phyloP scores from a whole-genome alignment of 2,329 filamentous ascomycete species.

The Pestalotiopsis sp. region DNA sequence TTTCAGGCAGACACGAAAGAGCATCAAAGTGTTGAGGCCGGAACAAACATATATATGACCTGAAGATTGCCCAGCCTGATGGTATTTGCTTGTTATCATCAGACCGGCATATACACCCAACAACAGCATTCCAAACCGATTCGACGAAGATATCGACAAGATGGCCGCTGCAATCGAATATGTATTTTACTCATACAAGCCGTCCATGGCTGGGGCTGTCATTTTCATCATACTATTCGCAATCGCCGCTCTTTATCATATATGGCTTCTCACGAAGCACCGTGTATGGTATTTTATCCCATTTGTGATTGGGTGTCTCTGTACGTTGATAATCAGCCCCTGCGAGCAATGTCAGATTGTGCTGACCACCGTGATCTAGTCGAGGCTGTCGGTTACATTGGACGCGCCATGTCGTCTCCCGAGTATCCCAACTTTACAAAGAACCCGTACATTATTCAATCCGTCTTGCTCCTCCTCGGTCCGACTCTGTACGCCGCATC shows the following conservation, averaged over 20 bases:
- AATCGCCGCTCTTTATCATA: slow-evolving; percentile 36
- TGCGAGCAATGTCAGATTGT: neutral
- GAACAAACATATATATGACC: neutral
- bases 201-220: slow-evolving; percentile 18
- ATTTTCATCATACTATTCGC: slow-evolving; percentile 42
- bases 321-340: slow-evolving; percentile 31
- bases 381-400: slow-evolving; percentile 54
- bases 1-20: neutral
- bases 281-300: slow-evolving; percentile 53
- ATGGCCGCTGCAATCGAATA: slow-evolving; percentile 1
- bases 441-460: slow-evolving; percentile 39
- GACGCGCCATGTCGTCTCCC: slow-evolving; percentile 42
- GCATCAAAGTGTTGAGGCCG: neutral
- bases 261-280: slow-evolving; percentile 35
- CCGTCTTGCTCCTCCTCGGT: slow-evolving; percentile 41
- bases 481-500: slow-evolving; percentile 44
- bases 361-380: slow-evolving; percentile 33
- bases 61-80: neutral
- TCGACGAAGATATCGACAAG: neutral
- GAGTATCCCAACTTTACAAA: slow-evolving; percentile 42
- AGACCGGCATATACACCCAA: neutral
- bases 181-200: slow-evolving; percentile 12
- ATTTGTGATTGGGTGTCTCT: slow-evolving; percentile 52
- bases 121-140: neutral
- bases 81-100: neutral